Percentiles rank a stretch among this genome's conserved stretches.
phyloP scores from a whole-genome alignment of 176 grass and related monocot genomes.

The Tillandsia leiboldiana region DNA sequence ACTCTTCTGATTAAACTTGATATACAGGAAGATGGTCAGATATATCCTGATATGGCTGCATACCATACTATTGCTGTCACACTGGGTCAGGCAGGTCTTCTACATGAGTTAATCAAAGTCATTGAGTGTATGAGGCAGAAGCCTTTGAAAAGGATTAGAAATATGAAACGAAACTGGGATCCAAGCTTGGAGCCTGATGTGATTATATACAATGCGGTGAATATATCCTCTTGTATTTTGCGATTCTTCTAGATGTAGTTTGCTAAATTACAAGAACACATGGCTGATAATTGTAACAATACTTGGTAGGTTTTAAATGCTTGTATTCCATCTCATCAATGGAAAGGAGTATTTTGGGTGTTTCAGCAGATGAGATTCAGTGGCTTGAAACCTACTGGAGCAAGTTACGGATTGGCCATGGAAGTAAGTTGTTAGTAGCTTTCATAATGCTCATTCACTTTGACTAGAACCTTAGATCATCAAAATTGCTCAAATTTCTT shows the following conservation, averaged over 20 bases:
- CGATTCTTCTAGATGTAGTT: background rate
- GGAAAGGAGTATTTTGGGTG: slow-evolving; percentile 98
- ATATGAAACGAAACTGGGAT: slow-evolving; percentile 60
- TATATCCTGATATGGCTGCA: slow-evolving; percentile 94
- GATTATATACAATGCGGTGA: slow-evolving; percentile 74
- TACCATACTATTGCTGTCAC: slow-evolving; percentile 82
- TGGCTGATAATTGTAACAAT: background rate
- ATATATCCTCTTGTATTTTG: slow-evolving; percentile 6
- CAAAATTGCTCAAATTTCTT: background rate
- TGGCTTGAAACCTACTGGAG: slow-evolving; percentile 57
- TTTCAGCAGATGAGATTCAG: slow-evolving; percentile 69
- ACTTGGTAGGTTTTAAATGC: slow-evolving; percentile 70
- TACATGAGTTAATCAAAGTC: slow-evolving; percentile 66
- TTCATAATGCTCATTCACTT: background rate
- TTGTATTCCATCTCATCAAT: slow-evolving; percentile 65
- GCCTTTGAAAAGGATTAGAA: slow-evolving; percentile 48
- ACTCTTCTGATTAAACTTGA: slow-evolving; percentile 14
- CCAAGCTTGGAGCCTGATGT: slow-evolving; percentile 82
- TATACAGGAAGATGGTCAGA: slow-evolving; percentile 62
- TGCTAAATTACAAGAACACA: background rate
- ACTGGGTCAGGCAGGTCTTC: slow-evolving; percentile 80
- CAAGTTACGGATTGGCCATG: slow-evolving; percentile 87
- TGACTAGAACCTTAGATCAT: slow-evolving; percentile 6
- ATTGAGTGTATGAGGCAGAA: slow-evolving; percentile 68
- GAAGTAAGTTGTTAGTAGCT: slow-evolving; percentile 45